These are phyloP conservation scores for Trichoderma arundinaceum DNA, from an alignment of 2,329 filamentous ascomycete genomes.

Conservation along the genomic window DNA sequence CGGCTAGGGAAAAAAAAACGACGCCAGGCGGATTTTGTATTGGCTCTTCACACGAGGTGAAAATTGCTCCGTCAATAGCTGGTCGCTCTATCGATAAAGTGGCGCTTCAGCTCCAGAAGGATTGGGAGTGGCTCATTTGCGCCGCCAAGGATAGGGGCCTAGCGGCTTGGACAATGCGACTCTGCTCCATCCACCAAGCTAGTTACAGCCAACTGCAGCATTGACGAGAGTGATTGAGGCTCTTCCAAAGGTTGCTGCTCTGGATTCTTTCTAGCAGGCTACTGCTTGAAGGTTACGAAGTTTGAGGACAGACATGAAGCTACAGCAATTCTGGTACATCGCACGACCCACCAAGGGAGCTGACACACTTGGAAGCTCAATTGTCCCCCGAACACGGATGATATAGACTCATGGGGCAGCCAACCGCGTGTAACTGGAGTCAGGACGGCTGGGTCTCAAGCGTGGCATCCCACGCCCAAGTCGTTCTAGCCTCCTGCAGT, in stretches of 20 bases:
- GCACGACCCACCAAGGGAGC: background rate
- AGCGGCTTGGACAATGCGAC: background rate
- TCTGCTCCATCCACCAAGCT: conserved; percentile 2
- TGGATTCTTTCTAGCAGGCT: background rate
- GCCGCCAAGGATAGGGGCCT: conserved; percentile 5
- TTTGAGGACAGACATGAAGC: background rate
- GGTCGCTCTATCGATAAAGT: conserved; percentile 5
- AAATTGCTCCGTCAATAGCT: background rate
- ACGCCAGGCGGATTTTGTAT: background rate
- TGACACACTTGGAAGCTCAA: background rate
- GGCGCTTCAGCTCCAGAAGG: conserved; percentile 26
- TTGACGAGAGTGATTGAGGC: background rate
- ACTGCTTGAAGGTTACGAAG: background rate
- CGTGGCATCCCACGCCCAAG: conserved; percentile 18
- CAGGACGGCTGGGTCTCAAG: conserved; percentile 1
- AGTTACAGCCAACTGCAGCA: background rate
- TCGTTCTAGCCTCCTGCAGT: conserved; percentile 21
- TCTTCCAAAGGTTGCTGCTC: background rate
- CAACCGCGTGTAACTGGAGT: background rate
- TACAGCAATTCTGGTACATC: background rate
- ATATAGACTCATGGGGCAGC: conserved; percentile 21
- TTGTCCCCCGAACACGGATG: background rate
- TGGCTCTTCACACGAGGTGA: conserved; percentile 10
- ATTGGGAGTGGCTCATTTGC: conserved; percentile 2
- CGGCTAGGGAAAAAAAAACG: background rate